These are phyloP conservation scores for Cyberlindnera amylophila DNA, from an alignment of 805 yeast genomes.

Conservation along the genomic window DNA sequence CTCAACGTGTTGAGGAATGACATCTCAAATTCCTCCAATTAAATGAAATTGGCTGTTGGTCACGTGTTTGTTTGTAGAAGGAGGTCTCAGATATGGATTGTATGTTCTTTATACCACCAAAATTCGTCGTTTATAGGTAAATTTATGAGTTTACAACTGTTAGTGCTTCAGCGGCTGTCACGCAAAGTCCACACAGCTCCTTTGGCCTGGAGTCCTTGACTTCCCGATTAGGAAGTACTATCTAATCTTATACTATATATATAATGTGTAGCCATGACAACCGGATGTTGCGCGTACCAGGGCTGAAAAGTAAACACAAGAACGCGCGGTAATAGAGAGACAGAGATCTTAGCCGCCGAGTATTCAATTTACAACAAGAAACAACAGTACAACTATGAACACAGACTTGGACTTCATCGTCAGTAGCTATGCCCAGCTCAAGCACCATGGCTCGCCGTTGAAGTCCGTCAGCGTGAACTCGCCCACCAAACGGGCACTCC, in stretches of 20 bases:
- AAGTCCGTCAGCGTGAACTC: slow-evolving; percentile 22
- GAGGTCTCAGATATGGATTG: too few species aligned
- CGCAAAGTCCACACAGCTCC: not conserved
- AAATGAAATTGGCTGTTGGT: not conserved
- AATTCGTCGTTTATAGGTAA: too few species aligned
- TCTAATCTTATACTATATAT: not conserved
- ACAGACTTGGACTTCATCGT: slow-evolving; percentile 25
- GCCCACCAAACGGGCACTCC: slow-evolving; percentile 16
- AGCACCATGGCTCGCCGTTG: slow-evolving; percentile 21
- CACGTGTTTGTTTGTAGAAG: too few species aligned
- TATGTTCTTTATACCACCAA: too few species aligned
- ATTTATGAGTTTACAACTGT: too few species aligned
- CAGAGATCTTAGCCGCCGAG: not conserved
- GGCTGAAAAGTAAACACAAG: slow-evolving; percentile 8
- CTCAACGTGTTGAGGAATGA: slow-evolving; percentile 43
- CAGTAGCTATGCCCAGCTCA: slow-evolving; percentile 23
- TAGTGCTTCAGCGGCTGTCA: not conserved
- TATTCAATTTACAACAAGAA: not conserved
- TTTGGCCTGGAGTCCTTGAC: slow-evolving; percentile 6
- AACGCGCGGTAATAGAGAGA: not conserved
- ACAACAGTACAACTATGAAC: slow-evolving; percentile 9
- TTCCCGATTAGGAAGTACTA: slow-evolving; percentile 11
- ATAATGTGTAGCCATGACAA: not conserved
- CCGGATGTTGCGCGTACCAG: not conserved
- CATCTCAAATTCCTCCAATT: too few species aligned